Percentiles rank a stretch among this genome's conserved stretches.
These are phyloP conservation scores for Neltuma alba DNA, from an alignment of 306 rosid genomes.

Conservation along the genomic window DNA sequence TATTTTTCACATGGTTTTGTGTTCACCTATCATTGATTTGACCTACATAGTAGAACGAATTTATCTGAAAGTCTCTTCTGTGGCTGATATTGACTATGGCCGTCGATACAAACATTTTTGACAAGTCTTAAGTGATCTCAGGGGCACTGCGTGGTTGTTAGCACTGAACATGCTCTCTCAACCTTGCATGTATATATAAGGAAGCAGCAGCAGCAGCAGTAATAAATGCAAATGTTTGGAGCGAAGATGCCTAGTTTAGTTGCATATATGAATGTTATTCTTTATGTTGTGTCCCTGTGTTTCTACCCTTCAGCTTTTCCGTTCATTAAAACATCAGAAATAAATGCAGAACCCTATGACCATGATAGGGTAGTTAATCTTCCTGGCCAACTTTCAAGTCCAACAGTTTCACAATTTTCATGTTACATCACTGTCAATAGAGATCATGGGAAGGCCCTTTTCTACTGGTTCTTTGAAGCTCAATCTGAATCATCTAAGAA, in stretches of 20 bases:
- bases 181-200: neutral
- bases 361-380: slow-evolving; percentile 45
- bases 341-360: slow-evolving; percentile 43
- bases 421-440: slow-evolving; percentile 56
- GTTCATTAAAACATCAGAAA: slow-evolving; percentile 38
- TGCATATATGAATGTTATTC: slow-evolving; percentile 31
- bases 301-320: slow-evolving; percentile 10
- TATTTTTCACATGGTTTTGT: neutral
- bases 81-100: slow-evolving; percentile 7
- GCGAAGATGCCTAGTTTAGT: slow-evolving; percentile 26
- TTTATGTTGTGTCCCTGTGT: slow-evolving; percentile 22
- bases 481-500: too few relatives aligned
- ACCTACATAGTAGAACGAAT: neutral
- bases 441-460: too few relatives aligned
- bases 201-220: slow-evolving; percentile 21
- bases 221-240: slow-evolving; percentile 25
- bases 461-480: too few relatives aligned
- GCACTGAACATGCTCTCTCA: neutral
- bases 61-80: neutral
- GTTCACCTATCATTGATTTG: neutral
- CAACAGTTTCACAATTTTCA: slow-evolving; percentile 54
- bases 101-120: neutral
- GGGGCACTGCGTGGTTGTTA: neutral
- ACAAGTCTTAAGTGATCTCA: neutral
- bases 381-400: slow-evolving; percentile 56